These are phyloP conservation scores for Neophaeococcomyces aloes DNA, from an alignment of 2,329 filamentous ascomycete species.

Conservation along the genomic window DNA sequence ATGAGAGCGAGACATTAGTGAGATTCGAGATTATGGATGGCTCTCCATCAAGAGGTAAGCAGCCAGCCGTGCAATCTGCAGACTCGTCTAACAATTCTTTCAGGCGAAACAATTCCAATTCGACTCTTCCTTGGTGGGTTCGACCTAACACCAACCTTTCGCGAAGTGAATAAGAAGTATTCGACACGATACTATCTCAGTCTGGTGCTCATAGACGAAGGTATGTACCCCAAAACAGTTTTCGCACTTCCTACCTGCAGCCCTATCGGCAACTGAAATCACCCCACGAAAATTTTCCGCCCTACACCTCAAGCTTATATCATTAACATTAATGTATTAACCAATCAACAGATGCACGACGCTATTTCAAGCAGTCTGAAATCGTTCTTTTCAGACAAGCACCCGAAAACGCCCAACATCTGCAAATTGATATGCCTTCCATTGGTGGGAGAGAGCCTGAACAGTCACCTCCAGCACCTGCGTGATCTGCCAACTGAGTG, in stretches of 20 bases:
- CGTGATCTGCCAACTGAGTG: constrained; percentile 10
- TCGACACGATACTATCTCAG: constrained; percentile 96
- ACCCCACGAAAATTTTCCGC: constrained; percentile 1
- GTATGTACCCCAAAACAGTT: constrained; percentile 37
- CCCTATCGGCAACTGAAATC: constrained; percentile 26
- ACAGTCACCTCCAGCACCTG: constrained; percentile 17
- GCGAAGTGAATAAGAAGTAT: constrained; percentile 99
- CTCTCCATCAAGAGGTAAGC: constrained; percentile 80
- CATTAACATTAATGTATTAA: constrained; percentile 27
- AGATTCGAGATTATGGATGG: constrained; percentile 99
- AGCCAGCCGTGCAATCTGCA: neutral
- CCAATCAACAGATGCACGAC: constrained; percentile 56
- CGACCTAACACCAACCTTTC: constrained; percentile 93
- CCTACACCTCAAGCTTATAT: neutral
- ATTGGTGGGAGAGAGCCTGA: constrained; percentile 20
- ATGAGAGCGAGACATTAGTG: constrained; percentile 96
- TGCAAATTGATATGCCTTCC: constrained; percentile 20
- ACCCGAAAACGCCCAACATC: constrained; percentile 27
- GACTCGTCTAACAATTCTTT: neutral
- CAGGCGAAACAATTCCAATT: constrained; percentile 86
- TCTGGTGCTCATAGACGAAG: constrained; percentile 89
- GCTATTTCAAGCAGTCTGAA: constrained; percentile 99
- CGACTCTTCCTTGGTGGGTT: constrained; percentile 94
- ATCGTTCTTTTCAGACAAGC: constrained; percentile 87
- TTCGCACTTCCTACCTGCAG: neutral